These are phyloP conservation scores for Candida dubliniensis DNA, from an alignment of 1,139 yeast species.

Conservation along the genomic window DNA sequence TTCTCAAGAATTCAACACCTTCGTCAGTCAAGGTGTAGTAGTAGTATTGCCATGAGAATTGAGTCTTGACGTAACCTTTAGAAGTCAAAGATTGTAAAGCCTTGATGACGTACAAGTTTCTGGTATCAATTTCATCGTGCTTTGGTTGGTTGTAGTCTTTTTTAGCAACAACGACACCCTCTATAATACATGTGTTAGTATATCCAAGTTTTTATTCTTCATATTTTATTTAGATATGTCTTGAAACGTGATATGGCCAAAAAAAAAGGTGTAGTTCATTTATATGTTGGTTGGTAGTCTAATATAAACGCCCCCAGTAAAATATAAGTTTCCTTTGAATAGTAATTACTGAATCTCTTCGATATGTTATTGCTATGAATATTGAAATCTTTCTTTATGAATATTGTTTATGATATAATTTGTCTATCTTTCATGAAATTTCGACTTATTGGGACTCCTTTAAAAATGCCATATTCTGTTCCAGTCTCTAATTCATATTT, in stretches of 20 bases:
- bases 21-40: conserved; percentile 99
- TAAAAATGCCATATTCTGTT: background rate
- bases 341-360: too few species aligned
- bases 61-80: conserved; percentile 98
- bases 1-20: conserved; percentile 98
- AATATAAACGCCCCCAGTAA: background rate
- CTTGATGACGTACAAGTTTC: conserved; percentile 97
- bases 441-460: background rate
- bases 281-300: background rate
- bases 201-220: conserved; percentile 1
- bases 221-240: background rate
- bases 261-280: background rate
- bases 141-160: conserved; percentile 97
- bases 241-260: background rate
- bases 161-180: conserved; percentile 99
- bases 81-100: conserved; percentile 99
- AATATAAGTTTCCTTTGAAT: background rate
- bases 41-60: conserved; percentile 99
- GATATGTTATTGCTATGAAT: too few species aligned
- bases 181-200: conserved; percentile 48
- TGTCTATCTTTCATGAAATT: background rate
- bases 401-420: too few species aligned
- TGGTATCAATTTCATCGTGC: conserved; percentile 98
- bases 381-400: too few species aligned
- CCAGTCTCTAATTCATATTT: conserved; percentile 6